Percentiles rank a stretch among this genome's conserved stretches.
These are phyloP conservation scores for Amphibolis antarctica DNA, from an alignment of 106 monocot species.

Conservation along the genomic window DNA sequence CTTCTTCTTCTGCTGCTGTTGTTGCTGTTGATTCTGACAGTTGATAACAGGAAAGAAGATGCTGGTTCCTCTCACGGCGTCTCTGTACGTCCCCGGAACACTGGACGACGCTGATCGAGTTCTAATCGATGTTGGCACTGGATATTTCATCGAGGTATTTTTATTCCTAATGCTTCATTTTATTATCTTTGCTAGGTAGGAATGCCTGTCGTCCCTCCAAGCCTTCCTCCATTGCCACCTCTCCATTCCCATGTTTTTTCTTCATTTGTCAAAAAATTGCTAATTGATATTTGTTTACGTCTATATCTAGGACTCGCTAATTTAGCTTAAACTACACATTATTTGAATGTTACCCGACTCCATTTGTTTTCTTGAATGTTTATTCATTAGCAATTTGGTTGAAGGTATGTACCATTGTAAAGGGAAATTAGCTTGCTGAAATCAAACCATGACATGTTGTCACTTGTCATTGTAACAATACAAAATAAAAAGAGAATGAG, in stretches of 20 bases:
- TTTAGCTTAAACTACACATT: too few species aligned
- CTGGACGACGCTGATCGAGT: conserved; percentile 82
- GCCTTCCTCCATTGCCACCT: too few species aligned
- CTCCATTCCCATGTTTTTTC: too few species aligned
- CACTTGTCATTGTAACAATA: too few species aligned
- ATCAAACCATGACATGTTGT: conserved; percentile 91
- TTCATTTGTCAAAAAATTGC: too few species aligned
- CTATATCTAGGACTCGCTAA: too few species aligned
- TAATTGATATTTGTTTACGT: too few species aligned
- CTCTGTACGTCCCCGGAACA: conserved; percentile 82
- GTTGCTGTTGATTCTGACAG: not conserved
- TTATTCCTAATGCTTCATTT: not conserved
- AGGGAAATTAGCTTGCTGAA: conserved; percentile 83
- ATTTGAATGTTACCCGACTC: too few species aligned
- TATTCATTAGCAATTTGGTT: not conserved
- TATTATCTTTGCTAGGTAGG: not conserved
- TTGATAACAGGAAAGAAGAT: conserved; percentile 63
- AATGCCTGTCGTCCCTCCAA: not conserved
- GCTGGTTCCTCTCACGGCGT: conserved; percentile 90
- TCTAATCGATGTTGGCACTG: conserved; percentile 91
- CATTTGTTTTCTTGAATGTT: too few species aligned
- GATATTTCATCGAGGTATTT: conserved; percentile 97
- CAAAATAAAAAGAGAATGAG: too few species aligned
- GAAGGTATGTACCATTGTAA: conserved; percentile 85
- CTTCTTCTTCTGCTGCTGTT: too few species aligned